phyloP scores from a whole-genome alignment of 176 grass and related monocot genomes.

The Triticum timopheevii region DNA sequence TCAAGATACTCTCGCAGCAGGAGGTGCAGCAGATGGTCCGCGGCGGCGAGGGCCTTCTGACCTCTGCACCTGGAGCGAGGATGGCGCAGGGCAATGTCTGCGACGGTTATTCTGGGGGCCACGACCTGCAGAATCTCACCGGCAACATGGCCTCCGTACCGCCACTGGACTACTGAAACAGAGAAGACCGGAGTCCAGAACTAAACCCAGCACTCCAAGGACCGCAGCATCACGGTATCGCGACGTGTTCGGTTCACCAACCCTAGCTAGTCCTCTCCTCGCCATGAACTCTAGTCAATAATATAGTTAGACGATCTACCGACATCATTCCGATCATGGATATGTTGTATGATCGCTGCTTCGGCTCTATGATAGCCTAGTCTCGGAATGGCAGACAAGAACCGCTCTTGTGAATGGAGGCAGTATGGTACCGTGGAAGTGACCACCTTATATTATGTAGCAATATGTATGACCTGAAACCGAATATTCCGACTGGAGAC shows the following conservation, averaged over 20 bases:
- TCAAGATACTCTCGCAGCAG: constrained; percentile 84
- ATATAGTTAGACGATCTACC: constrained; percentile 49
- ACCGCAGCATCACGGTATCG: neutral
- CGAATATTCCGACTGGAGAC: constrained; percentile 14
- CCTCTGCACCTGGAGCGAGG: constrained; percentile 45
- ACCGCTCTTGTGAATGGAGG: constrained; percentile 9
- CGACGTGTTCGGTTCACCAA: neutral
- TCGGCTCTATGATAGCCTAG: constrained; percentile 9
- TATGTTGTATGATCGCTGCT: constrained; percentile 31
- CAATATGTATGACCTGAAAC: constrained; percentile 20
- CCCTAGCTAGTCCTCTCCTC: neutral
- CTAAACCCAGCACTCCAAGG: neutral
- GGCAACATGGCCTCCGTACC: constrained; percentile 50
- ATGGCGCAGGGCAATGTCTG: constrained; percentile 43
- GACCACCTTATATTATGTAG: constrained; percentile 18
- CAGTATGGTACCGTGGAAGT: constrained; percentile 26
- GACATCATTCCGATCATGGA: constrained; percentile 28
- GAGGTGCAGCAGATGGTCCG: constrained; percentile 79
- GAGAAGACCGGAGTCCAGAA: neutral
- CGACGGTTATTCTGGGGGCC: constrained; percentile 47
- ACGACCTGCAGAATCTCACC: constrained; percentile 57
- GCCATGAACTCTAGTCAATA: constrained; percentile 30
- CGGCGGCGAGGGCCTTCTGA: constrained; percentile 43
- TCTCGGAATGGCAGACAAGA: constrained; percentile 20
- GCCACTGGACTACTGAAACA: constrained; percentile 66